phyloP scores from a whole-genome alignment of 768 basidiomycete species.

The Pleurotus salmoneostramineus region DNA sequence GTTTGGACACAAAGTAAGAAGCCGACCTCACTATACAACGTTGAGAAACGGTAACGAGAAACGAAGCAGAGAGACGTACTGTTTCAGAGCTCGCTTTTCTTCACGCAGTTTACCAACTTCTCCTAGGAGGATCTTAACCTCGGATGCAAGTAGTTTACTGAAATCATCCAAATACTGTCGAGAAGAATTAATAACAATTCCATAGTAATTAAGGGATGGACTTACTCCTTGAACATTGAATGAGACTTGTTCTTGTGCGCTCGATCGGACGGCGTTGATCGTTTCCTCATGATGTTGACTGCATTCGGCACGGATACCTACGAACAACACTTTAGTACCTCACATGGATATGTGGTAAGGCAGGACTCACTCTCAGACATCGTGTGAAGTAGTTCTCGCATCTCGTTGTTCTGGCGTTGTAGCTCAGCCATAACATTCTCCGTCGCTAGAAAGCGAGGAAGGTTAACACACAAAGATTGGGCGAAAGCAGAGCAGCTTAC shows the following conservation, averaged over 20 bases:
- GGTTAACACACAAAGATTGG: no score
- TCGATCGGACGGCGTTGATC: conserved; percentile 61
- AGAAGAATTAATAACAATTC: conserved; percentile 7
- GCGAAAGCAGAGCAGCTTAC: conserved; percentile 29
- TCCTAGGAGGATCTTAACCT: conserved; percentile 78
- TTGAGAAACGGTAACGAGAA: conserved; percentile 1
- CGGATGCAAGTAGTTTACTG: conserved; percentile 76
- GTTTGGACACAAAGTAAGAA: conserved; percentile 64
- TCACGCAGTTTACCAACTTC: conserved; percentile 84
- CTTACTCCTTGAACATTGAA: conserved; percentile 83
- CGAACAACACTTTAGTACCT: conserved; percentile 9
- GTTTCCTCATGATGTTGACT: conserved; percentile 63
- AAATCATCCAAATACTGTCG: conserved; percentile 81
- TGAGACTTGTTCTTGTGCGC: conserved; percentile 72
- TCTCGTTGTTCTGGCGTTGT: conserved; percentile 53
- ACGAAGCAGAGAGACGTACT: conserved; percentile 44
- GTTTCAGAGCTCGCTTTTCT: conserved; percentile 72
- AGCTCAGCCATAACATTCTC: conserved; percentile 61
- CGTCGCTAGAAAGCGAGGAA: conserved; percentile 34
- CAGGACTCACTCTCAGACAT: conserved; percentile 54
- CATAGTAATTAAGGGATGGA: conserved; percentile 1
- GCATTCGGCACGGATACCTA: conserved; percentile 69
- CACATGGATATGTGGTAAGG: neutral
- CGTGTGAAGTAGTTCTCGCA: conserved; percentile 47
- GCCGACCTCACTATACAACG: conserved; percentile 61